A percentile compares a stretch with the other conserved stretches of the same genome.
phyloP scores from a whole-genome alignment of 768 basidiomycete species.

The Neoboletus magnificus region DNA sequence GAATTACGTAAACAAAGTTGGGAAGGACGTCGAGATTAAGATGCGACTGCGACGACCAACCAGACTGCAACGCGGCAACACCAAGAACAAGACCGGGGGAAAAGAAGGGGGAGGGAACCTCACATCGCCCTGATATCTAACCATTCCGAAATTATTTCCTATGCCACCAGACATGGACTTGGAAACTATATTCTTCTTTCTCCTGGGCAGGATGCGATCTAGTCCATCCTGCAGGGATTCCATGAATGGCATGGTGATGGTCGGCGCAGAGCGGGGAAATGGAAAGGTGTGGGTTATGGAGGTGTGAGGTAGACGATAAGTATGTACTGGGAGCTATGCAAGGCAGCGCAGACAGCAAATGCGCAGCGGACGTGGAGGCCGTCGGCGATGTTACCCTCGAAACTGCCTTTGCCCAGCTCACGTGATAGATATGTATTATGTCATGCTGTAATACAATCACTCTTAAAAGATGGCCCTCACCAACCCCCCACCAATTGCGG shows the following conservation, averaged over 20 bases:
- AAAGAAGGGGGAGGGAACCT: slow-evolving; percentile 31
- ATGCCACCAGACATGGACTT: slow-evolving; percentile 51
- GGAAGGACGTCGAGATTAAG: slow-evolving; percentile 20
- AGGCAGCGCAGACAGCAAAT: slow-evolving; percentile 3
- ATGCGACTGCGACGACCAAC: slow-evolving; percentile 13
- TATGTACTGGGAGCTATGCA: slow-evolving; percentile 11
- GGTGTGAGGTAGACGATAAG: neutral
- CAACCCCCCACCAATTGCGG: slow-evolving; percentile 51
- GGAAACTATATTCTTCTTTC: slow-evolving; percentile 21
- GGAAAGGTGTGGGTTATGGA: neutral
- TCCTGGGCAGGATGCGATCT: slow-evolving; percentile 29
- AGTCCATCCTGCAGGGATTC: slow-evolving; percentile 30
- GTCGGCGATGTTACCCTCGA: neutral
- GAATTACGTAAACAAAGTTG: slow-evolving; percentile 34
- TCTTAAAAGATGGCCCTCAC: slow-evolving; percentile 46
- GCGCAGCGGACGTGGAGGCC: slow-evolving; percentile 8
- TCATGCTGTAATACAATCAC: slow-evolving; percentile 1
- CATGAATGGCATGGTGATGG: slow-evolving; percentile 25
- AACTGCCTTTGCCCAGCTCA: slow-evolving; percentile 5
- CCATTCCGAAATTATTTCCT: slow-evolving; percentile 55
- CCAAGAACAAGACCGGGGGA: neutral
- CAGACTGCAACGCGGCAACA: slow-evolving; percentile 16
- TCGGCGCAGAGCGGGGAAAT: neutral
- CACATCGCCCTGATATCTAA: slow-evolving; percentile 70
- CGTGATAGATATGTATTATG: slow-evolving; percentile 23